Evolutionary conservation across 805 yeast genomes (phyloP), one percentile per base, ranked within the genome.

Genomic region (Brettanomyces bruxellensis): DNA sequence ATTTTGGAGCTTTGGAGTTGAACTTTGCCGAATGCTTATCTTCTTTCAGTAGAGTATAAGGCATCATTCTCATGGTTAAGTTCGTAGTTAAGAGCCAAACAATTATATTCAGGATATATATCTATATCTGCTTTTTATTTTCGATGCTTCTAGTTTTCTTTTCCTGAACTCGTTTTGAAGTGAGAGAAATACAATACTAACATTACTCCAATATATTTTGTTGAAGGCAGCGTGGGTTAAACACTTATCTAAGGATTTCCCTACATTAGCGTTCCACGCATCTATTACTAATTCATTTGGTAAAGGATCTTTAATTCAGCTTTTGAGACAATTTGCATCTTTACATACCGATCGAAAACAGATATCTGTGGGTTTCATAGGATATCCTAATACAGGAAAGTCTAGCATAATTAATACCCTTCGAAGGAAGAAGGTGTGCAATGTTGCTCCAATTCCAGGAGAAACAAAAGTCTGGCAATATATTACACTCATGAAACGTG

Each of bases 401-500:
- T 91, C 98, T 1, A 86, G 96, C 38, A 88, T 91, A 54, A 91
- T 91, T 60, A 91, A 91, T 69, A 90, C 98, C 2, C 71, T 91
- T 56, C 80, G 97, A 62, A 81, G 83, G 65, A 93, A 93, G 77
- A 93, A 91, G 70, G 99, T 91, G 41, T 93, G 98, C 70, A 82
- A 76, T 40, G 98, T 91, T 42, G 99, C 99, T 1, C 99, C 99
- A 42, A 89, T 91, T 58, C 99, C 99, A 30, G 99, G 99, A 65
- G 99, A 91, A 64, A 91, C 99, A 34, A 91, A 91, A 67, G 97
- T 91, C 40, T 91, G 99, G 99, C 99, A 91, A 72, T 91, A 91
- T 70, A 90, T 91, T 58, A 90, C 99, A 4, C 73, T 91, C 57
- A 91, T 93, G 97, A 91, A 91, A 73, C 78, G 91, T 54, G 91